Percentiles rank a stretch among this genome's conserved stretches.
Evolutionary conservation across 2,329 filamentous ascomycete species (phyloP).

Genomic region (Aspergillus melleus): DNA sequence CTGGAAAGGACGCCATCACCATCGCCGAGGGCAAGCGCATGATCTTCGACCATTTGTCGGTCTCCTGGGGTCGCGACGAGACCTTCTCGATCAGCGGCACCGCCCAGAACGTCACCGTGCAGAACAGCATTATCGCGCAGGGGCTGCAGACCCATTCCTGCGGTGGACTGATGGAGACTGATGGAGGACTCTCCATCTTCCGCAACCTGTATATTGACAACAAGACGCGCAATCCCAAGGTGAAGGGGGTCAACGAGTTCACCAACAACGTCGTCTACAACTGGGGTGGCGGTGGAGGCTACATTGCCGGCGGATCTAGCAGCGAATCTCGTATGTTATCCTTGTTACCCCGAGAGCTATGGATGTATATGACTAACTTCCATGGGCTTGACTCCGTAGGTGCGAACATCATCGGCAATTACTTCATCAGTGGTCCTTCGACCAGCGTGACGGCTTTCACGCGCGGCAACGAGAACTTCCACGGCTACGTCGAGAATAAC

Average conservation of each 20-base stretch:
- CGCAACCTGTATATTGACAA: conserved; percentile 59
- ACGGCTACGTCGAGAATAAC: conserved; percentile 55
- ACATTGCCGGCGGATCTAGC: conserved; percentile 54
- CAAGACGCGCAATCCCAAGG: conserved; percentile 59
- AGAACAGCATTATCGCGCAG: conserved; percentile 56
- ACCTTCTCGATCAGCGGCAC: conserved; percentile 54
- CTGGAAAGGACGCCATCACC: conserved; percentile 55
- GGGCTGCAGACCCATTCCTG: conserved; percentile 56
- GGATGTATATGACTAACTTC: background rate
- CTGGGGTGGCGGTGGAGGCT: conserved; percentile 53
- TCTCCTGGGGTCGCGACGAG: conserved; percentile 58
- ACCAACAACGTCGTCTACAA: conserved; percentile 56
- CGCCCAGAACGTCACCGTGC: conserved; percentile 52
- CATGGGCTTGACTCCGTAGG: conserved; percentile 14
- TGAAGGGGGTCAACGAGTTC: conserved; percentile 59
- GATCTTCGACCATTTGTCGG: conserved; percentile 58
- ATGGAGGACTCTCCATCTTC: conserved; percentile 44
- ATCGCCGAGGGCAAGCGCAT: conserved; percentile 56
- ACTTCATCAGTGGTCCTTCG: conserved; percentile 57
- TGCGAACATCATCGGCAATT: conserved; percentile 58
- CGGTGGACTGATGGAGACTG: conserved; percentile 45
- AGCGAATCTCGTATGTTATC: conserved; percentile 39
- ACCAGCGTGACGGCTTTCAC: conserved; percentile 54
- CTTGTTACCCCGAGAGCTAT: background rate
- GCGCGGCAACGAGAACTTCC: conserved; percentile 56